Evolutionary conservation across 495 filamentous ascomycete species (phyloP).

Genomic region (Elasticomyces elasticus): DNA sequence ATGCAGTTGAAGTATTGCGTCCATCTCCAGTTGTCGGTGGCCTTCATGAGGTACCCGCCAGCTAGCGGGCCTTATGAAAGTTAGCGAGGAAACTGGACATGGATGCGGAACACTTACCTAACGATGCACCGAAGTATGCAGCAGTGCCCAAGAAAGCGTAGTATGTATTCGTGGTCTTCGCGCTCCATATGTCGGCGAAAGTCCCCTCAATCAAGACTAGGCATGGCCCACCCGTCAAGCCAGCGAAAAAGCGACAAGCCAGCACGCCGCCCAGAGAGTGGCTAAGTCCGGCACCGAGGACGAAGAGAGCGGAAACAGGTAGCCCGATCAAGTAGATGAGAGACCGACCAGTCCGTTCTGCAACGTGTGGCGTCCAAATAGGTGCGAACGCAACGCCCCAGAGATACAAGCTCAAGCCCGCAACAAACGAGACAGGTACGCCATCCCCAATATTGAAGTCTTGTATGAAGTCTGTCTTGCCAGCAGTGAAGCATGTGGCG

Average conservation of each 20-base stretch:
- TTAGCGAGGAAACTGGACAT: background rate
- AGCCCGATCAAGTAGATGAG: slow-evolving; percentile 30
- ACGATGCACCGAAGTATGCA: slow-evolving; percentile 31
- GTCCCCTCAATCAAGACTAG: slow-evolving; percentile 39
- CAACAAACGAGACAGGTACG: slow-evolving; percentile 10
- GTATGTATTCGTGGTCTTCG: slow-evolving; percentile 32
- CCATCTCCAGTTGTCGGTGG: slow-evolving; percentile 31
- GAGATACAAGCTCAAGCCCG: slow-evolving; percentile 26
- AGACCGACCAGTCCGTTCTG: slow-evolving; percentile 32
- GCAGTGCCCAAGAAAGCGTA: slow-evolving; percentile 32
- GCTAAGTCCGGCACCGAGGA: slow-evolving; percentile 31
- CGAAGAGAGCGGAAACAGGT: slow-evolving; percentile 32
- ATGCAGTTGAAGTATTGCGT: slow-evolving; percentile 33
- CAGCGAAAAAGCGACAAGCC: slow-evolving; percentile 37
- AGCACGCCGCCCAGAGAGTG: slow-evolving; percentile 28
- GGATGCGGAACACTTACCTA: background rate
- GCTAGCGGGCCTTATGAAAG: slow-evolving; percentile 21
- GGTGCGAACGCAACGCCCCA: slow-evolving; percentile 36
- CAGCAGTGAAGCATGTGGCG: slow-evolving; percentile 10
- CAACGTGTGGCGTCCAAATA: slow-evolving; percentile 33
- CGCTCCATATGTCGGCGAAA: slow-evolving; percentile 37
- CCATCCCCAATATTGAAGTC: background rate
- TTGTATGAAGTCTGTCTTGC: slow-evolving; percentile 1
- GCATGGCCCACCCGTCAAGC: slow-evolving; percentile 35
- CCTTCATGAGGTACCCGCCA: background rate